Base-by-base conservation (phyloP, 768 basidiomycete genomes). In the Calocera cornea region DNA sequence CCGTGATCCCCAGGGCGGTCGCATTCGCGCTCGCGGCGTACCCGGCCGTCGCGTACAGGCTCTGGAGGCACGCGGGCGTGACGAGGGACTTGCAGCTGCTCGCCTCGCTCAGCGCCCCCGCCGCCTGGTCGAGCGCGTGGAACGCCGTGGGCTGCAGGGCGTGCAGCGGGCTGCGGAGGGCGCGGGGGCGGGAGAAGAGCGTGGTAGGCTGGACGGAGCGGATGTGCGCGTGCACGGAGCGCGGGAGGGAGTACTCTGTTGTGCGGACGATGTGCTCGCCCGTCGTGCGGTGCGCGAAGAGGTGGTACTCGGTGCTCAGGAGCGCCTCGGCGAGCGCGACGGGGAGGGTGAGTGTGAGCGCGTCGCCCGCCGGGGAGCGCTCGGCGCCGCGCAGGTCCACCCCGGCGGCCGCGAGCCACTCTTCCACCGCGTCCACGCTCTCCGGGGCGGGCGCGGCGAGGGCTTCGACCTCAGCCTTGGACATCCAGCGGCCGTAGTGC, bases 1-100 rank as follows among this genome's bases (percentile, higher is more conserved):
- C 77, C 1, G 78, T 75, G 41, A 77, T 71, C 12, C 72, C 78
- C 41, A 79, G 74, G 66, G 70, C 50, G 66, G 78, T 79, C 29
- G 70, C 72, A 50, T 68, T 67, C 22, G 67, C 64, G 1, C 72
- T 70, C 1, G 77, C 72, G 31, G 65, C 70, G 71, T 75, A 78
- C 3, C 72, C 73, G 0, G 69, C 70, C 1, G 72, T 72, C 41
- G 78, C 78, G 70, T 79, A 79, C 12, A 79, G 69, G 63, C 77
- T 44, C 64, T 69, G 65, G 14, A 79, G 36, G 69, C 78, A 79
- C 3, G 70, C 68, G 31, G 76, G 66, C 1, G 78, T 79, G 64
- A 78, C 74, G 1, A 72, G 71, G 2, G 47, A 54, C 66, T 75
- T 73, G 73, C 78, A 79, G 65, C 71, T 75, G 54, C 8, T 8